Evolutionary conservation across 768 basidiomycete genomes (phyloP), one percentile per base, ranked within the genome.

Genomic region (Sistotremastrum niveocremeum): DNA sequence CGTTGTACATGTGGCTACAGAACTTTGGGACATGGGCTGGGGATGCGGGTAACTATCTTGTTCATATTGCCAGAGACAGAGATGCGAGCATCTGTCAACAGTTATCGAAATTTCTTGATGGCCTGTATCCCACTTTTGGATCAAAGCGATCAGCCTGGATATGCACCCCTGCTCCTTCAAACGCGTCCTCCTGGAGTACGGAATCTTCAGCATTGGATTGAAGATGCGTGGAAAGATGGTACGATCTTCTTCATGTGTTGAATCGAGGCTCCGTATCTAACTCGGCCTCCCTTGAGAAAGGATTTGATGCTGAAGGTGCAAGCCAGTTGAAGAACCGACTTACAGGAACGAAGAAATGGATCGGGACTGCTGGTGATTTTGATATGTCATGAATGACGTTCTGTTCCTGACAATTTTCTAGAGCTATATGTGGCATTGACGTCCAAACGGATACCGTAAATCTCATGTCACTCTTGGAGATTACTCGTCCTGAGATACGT

Each of bases 61-160:
- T 36, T 52, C 58, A 46, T 32, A 53, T 41, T 35, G 38, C n/a
- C 34, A 29, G 6, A 42, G 39, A 35, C 52, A 46, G 40, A n/a
- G 31, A 11, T 43, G 12, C 28, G 28, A 28, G 10, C 30, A 28
- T 4, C 7, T 11, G 34, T 39, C 7, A 42, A 6, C 48, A 89
- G 86, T 29, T 88, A 90, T 56, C 79, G 84, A 20, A 89, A 87
- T 57, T 89, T 81, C 53, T 53, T 85, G 51, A 89, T 90, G 79
- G 66, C 73, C 6, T 88, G 84, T 56, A 67, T 79, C 3, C 71
- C 75, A 4, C 70, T 90, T 20, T 77, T 84, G 72, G 71, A 69
- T 42, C 87, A 90, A 56, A 60, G 61, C 44, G 46, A 60, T 8
- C 81, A 84, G 56, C 72, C 74, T 2, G 46, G 70, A 46, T 90